These are phyloP conservation scores for Melanomma pulvis-pyrius DNA, from an alignment of 495 filamentous ascomycete species.

Conservation along the genomic window DNA sequence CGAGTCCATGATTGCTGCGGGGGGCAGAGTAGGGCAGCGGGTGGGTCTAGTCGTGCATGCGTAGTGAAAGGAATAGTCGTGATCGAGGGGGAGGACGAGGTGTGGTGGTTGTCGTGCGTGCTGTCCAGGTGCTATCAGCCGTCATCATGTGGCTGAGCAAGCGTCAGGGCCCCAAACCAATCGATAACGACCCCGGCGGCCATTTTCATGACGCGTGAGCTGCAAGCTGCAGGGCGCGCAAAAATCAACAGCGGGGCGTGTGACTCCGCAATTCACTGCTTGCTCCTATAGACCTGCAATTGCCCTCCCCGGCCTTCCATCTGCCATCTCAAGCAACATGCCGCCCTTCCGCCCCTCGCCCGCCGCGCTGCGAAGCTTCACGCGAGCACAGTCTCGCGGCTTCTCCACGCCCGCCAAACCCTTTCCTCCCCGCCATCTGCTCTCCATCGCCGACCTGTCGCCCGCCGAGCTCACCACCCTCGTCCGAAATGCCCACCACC, in stretches of 20 bases:
- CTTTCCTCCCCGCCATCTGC: constrained; percentile 64
- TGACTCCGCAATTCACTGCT: constrained; percentile 7
- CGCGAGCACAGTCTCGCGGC: constrained; percentile 22
- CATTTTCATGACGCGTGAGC: constrained; percentile 17
- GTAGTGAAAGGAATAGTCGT: background rate
- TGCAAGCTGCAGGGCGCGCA: background rate
- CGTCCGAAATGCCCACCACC: constrained; percentile 73
- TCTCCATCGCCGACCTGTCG: constrained; percentile 85
- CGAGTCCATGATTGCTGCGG: constrained; percentile 21
- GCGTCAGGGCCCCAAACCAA: background rate
- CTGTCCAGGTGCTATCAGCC: background rate
- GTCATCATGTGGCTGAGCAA: background rate
- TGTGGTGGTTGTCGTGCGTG: background rate
- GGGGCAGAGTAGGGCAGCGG: background rate
- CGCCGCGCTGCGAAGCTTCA: constrained; percentile 29
- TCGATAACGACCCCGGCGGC: constrained; percentile 17
- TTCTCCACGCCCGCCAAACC: constrained; percentile 39
- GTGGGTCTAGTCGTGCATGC: background rate
- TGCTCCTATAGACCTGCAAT: constrained; percentile 27
- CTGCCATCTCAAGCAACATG: constrained; percentile 17
- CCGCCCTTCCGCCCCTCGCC: constrained; percentile 26
- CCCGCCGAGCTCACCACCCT: constrained; percentile 76
- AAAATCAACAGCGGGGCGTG: constrained; percentile 1
- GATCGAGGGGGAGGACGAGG: background rate
- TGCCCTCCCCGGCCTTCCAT: constrained; percentile 6